Conservation (phyloP, 805 yeast species). For the Cyberlindnera mississippiensis region DNA sequence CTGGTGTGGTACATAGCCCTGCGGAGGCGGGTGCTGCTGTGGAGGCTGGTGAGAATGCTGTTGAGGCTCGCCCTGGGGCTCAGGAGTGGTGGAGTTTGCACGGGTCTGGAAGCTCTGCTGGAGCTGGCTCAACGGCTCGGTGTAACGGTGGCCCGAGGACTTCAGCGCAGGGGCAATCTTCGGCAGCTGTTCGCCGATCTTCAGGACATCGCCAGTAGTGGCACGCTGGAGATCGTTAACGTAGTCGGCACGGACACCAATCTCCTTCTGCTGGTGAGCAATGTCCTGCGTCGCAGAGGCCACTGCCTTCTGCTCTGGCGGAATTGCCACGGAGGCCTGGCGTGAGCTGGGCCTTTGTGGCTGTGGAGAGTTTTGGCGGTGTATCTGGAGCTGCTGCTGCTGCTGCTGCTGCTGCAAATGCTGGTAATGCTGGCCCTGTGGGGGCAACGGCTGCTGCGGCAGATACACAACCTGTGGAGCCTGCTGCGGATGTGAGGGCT, state of each 20-base stretch:
- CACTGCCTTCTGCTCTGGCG: constrained; percentile 11
- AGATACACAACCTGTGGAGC: constrained; percentile 3
- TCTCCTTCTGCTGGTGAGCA: constrained; percentile 16
- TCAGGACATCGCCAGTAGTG: constrained; percentile 22
- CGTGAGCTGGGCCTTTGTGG: constrained; percentile 2
- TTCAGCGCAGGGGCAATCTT: constrained; percentile 23
- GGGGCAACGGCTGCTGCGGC: constrained; percentile 1
- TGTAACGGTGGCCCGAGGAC: constrained; percentile 8
- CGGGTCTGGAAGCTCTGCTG: constrained; percentile 21
- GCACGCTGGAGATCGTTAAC: constrained; percentile 19
- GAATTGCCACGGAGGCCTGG: constrained; percentile 6
- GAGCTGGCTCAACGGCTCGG: constrained; percentile 13
- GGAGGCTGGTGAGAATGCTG: constrained; percentile 7
- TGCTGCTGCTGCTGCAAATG: constrained; percentile 1
- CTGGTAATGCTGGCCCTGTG: constrained; percentile 2
- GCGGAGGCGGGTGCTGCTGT: background rate
- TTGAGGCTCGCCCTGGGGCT: constrained; percentile 4
- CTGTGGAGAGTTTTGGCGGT: constrained; percentile 1
- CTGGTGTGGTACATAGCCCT: background rate
- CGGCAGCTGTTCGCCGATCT: constrained; percentile 24
- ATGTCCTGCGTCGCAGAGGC: constrained; percentile 14
- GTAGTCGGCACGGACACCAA: constrained; percentile 18
- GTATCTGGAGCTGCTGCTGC: background rate
- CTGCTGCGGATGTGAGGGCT: constrained; percentile 7
- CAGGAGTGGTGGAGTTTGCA: constrained; percentile 18